These are phyloP conservation scores for Petunia hybrid DNA, from an alignment of 305 asterid species.

Conservation along the genomic window DNA sequence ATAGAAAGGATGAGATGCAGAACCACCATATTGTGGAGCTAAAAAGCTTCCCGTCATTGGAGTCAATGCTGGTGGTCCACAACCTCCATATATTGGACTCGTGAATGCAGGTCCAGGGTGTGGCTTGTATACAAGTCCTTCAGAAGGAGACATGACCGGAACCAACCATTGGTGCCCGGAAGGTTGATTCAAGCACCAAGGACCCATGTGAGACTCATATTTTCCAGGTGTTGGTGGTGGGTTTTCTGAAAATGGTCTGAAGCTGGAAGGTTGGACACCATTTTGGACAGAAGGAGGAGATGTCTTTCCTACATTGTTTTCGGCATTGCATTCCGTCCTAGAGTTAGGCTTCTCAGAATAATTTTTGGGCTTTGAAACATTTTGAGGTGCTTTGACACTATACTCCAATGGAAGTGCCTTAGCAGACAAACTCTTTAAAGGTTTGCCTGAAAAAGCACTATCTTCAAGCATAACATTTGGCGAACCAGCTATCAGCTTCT, in stretches of 20 bases:
- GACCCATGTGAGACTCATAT: conserved; percentile 42
- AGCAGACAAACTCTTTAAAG: conserved; percentile 48
- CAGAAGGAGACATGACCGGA: conserved; percentile 91
- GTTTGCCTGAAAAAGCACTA: conserved; percentile 46
- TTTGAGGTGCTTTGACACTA: conserved; percentile 45
- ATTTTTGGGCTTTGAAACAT: conserved; percentile 43
- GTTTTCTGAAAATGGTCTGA: conserved; percentile 37
- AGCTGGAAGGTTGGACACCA: conserved; percentile 41
- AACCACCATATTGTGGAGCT: conserved; percentile 55
- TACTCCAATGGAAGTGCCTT: conserved; percentile 57
- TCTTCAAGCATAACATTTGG: conserved; percentile 69
- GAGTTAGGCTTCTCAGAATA: conserved; percentile 45
- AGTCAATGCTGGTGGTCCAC: conserved; percentile 48
- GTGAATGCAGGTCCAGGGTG: conserved; percentile 58
- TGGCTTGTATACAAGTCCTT: conserved; percentile 87
- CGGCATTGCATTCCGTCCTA: conserved; percentile 69
- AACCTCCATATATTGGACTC: conserved; percentile 48
- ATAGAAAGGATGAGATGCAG: conserved; percentile 48
- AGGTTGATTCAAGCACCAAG: conserved; percentile 55
- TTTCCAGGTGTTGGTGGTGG: conserved; percentile 42
- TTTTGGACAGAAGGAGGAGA: conserved; percentile 55
- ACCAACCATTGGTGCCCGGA: conserved; percentile 82
- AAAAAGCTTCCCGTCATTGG: conserved; percentile 50
- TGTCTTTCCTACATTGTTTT: conserved; percentile 56
- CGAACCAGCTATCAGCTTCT: conserved; percentile 67